Evolutionary conservation across 768 basidiomycete genomes (phyloP), one percentile per base, ranked within the genome.

Genomic region (Russula virescens): DNA sequence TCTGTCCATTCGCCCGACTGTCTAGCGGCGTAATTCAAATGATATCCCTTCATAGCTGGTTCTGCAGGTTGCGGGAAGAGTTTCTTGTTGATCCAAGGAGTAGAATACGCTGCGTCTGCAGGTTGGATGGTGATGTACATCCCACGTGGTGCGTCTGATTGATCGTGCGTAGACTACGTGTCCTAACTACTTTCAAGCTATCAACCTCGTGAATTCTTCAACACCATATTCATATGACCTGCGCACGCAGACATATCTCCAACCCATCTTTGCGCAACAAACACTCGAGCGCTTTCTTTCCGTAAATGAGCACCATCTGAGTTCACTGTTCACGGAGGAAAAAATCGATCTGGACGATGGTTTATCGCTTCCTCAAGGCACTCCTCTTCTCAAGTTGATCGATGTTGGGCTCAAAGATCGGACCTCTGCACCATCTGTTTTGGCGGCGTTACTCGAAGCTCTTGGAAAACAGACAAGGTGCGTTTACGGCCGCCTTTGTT

Each of bases 71-170:
- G 82, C 58, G 94, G 94, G 46, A 97, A 96, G 75, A 90, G 87
- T 59, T 84, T 82, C 63, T 72, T 90, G 10, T 74, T 96, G 34
- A 75, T 94, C 10, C 94, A 97, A 72, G 80, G 87, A 0, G 83
- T 90, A 0, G 79, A 88, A 43, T 85, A 91, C 65, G 86, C 85
- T 38, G 68, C 80, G 11, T 73, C 79, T 2, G 79, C 82, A 23
- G 80, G 81, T 28, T 94, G 91, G 89, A 80, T 95, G 23, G 90
- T 93, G 19, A 73, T 95, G 19, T 97, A 94, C 71, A 81, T 94
- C 26, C 92, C 94, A 3, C 79, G 87, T 74, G 84, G 91, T 90
- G 35, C 52, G 79, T 73, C 31, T 13, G 26, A 40, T 21, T 19
- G 25, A 25, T 35, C 10, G 31, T 38, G 31, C 11, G 18, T 42